A percentile compares a stretch with the other conserved stretches of the same genome.
These are phyloP conservation scores for Aspergillus sclerotioniger DNA, from an alignment of 495 filamentous ascomycete species.

Conservation along the genomic window DNA sequence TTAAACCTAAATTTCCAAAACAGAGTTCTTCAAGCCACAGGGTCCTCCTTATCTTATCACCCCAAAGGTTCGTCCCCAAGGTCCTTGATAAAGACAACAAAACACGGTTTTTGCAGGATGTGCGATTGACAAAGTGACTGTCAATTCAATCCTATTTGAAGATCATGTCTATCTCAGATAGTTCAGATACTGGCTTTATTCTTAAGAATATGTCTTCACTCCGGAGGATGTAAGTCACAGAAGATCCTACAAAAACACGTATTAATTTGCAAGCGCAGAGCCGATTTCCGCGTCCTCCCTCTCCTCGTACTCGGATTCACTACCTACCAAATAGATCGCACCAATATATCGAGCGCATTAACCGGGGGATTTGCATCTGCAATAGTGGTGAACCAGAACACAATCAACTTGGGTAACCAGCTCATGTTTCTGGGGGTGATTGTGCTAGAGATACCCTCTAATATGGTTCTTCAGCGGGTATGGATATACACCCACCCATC, in stretches of 20 bases:
- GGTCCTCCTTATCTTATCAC: slow-evolving; percentile 9
- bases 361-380: slow-evolving; percentile 44
- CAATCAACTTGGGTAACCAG: slow-evolving; percentile 55
- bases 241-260: background rate
- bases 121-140: background rate
- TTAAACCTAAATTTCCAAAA: too few relatives aligned
- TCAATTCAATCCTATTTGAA: too few relatives aligned
- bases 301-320: slow-evolving; percentile 51
- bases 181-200: background rate
- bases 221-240: background rate
- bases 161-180: too few relatives aligned
- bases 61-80: slow-evolving; percentile 8
- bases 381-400: slow-evolving; percentile 47
- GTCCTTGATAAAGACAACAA: slow-evolving; percentile 2
- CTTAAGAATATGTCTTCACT: background rate
- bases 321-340: slow-evolving; percentile 48
- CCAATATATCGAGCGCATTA: slow-evolving; percentile 43
- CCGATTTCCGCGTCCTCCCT: slow-evolving; percentile 45
- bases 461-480: slow-evolving; percentile 38
- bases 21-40: background rate
- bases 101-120: background rate
- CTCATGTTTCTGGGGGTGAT: slow-evolving; percentile 54
- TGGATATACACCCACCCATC: too few relatives aligned
- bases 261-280: slow-evolving; percentile 13
- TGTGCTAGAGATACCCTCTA: slow-evolving; percentile 53